Conservation (phyloP, 1,284 basidiomycete genomes). For the Melampsora medusae region DNA sequence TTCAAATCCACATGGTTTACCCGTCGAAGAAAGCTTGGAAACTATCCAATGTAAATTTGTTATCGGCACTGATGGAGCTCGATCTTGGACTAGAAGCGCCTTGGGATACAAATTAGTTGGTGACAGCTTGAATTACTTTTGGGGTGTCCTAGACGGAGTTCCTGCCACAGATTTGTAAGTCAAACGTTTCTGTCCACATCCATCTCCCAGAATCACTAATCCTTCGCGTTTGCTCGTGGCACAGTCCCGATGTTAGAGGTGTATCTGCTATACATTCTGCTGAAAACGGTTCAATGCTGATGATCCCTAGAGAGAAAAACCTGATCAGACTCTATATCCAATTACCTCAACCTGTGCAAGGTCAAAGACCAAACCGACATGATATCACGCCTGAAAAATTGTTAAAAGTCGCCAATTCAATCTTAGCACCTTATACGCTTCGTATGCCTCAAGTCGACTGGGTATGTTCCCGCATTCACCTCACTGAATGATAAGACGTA, state of each 20-base stretch:
- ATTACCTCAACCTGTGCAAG: slow-evolving; percentile 58
- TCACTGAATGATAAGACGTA: neutral
- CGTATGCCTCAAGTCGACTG: slow-evolving; percentile 66
- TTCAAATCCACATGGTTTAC: slow-evolving; percentile 27
- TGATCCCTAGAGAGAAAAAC: slow-evolving; percentile 68
- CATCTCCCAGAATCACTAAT: no score
- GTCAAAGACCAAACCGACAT: slow-evolving; percentile 59
- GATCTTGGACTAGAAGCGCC: slow-evolving; percentile 73
- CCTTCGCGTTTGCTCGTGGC: no score
- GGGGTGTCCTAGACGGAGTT: slow-evolving; percentile 44
- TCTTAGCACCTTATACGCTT: slow-evolving; percentile 68
- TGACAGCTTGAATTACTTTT: slow-evolving; percentile 55
- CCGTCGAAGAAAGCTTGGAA: slow-evolving; percentile 17
- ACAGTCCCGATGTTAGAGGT: slow-evolving; percentile 70
- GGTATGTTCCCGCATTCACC: slow-evolving; percentile 64
- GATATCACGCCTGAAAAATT: slow-evolving; percentile 65
- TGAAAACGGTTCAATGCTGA: slow-evolving; percentile 65
- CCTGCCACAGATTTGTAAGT: slow-evolving; percentile 44
- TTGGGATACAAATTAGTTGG: slow-evolving; percentile 73
- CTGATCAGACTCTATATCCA: slow-evolving; percentile 74
- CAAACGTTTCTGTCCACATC: neutral
- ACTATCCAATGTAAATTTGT: slow-evolving; percentile 57
- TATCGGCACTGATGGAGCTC: slow-evolving; percentile 67
- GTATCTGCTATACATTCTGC: slow-evolving; percentile 66
- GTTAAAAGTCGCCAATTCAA: slow-evolving; percentile 65